A percentile compares a stretch with the other conserved stretches of the same genome.
phyloP scores from a whole-genome alignment of 176 grass and related monocot species.

The Hsuehochloa calcarea region DNA sequence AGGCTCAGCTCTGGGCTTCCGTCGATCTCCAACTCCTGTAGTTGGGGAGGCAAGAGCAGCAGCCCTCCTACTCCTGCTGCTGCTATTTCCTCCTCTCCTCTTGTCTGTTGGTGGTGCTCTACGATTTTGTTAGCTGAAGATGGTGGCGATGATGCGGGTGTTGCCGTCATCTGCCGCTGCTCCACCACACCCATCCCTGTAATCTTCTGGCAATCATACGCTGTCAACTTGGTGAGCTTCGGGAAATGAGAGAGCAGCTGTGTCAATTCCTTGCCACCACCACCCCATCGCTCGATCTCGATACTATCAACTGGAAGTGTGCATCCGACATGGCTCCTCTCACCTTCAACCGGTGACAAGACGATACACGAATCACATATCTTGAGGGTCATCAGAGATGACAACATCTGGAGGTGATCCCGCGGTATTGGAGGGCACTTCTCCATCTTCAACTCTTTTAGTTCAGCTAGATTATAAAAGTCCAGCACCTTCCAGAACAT shows the following conservation, averaged over 20 bases:
- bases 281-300: rapidly evolving
- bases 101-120: background rate
- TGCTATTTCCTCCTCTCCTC: background rate
- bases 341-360: background rate
- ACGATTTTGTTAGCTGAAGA: background rate
- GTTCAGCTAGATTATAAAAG: background rate
- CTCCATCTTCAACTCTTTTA: rapidly evolving
- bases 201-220: rapidly evolving
- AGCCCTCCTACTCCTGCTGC: background rate
- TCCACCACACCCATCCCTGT: background rate
- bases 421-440: background rate
- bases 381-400: rapidly evolving
- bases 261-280: background rate
- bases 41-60: background rate
- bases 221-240: rapidly evolving
- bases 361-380: rapidly evolving
- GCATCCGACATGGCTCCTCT: background rate
- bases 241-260: background rate
- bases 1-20: rapidly evolving
- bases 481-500: background rate
- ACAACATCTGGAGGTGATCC: background rate
- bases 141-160: background rate
- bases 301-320: background rate
- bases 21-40: rapidly evolving
- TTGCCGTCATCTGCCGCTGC: background rate